A percentile compares a stretch with the other conserved stretches of the same genome.
Evolutionary conservation across 2,329 filamentous ascomycete species (phyloP).

Genomic region (Grosmannia clavigera): DNA sequence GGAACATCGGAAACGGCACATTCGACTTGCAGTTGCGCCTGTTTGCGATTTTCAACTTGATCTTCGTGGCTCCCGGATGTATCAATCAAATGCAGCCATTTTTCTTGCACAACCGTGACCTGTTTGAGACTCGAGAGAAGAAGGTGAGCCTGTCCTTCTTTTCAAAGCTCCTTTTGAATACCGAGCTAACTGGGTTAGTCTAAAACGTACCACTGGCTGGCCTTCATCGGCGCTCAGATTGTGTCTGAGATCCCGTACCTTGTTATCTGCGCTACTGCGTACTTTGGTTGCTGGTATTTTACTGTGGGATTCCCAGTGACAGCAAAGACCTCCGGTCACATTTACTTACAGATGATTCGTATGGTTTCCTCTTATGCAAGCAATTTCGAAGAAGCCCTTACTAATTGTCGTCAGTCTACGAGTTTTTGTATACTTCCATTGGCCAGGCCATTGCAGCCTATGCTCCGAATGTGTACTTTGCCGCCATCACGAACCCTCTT

Average conservation of each 20-base stretch:
- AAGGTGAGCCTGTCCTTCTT: slow-evolving; percentile 21
- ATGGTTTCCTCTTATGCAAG: slow-evolving; percentile 3
- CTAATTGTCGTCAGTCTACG: slow-evolving; percentile 26
- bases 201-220: slow-evolving; percentile 57
- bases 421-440: slow-evolving; percentile 47
- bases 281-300: slow-evolving; percentile 36
- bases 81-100: slow-evolving; percentile 58
- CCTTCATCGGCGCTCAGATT: slow-evolving; percentile 54
- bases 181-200: slow-evolving; percentile 19
- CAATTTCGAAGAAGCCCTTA: too few species aligned
- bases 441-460: slow-evolving; percentile 53
- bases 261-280: slow-evolving; percentile 46
- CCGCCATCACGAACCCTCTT: slow-evolving; percentile 43
- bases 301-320: slow-evolving; percentile 34
- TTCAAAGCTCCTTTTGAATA: background rate
- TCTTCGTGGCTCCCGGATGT: slow-evolving; percentile 55
- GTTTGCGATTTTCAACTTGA: slow-evolving; percentile 58
- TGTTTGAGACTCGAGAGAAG: slow-evolving; percentile 60
- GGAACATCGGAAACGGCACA: slow-evolving; percentile 41
- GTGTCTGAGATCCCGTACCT: slow-evolving; percentile 53
- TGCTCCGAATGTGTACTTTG: slow-evolving; percentile 47
- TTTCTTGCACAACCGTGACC: slow-evolving; percentile 53
- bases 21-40: slow-evolving; percentile 61
- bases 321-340: slow-evolving; percentile 31
- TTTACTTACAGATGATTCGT: slow-evolving; percentile 29